phyloP scores from a whole-genome alignment of 208 protist genomes.

The Tritrichomonas musculus region DNA sequence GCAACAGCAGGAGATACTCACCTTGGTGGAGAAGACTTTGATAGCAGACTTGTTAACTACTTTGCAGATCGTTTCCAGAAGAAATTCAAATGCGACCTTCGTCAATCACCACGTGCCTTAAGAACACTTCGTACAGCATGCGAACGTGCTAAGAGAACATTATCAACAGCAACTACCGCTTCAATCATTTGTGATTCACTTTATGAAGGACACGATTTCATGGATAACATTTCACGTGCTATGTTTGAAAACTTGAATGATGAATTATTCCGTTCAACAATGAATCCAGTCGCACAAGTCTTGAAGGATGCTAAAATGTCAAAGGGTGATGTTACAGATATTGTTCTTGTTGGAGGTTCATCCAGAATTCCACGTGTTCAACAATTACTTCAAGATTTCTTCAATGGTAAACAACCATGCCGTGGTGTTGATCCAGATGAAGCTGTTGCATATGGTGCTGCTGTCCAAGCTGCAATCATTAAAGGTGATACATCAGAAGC shows the following conservation, averaged over 20 bases:
- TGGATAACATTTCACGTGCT: constrained; percentile 77
- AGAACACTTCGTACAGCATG: constrained; percentile 64
- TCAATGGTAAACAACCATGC: constrained; percentile 73
- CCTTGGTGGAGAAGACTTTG: constrained; percentile 88
- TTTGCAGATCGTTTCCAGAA: constrained; percentile 88
- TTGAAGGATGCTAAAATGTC: constrained; percentile 69
- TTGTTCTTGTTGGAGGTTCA: constrained; percentile 75
- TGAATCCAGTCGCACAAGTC: constrained; percentile 67
- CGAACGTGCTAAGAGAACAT: constrained; percentile 82
- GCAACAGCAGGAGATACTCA: constrained; percentile 91
- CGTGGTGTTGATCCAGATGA: constrained; percentile 68
- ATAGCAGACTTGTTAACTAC: constrained; percentile 86
- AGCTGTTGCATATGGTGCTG: constrained; percentile 70
- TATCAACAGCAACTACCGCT: constrained; percentile 55
- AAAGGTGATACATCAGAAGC: constrained; percentile 53
- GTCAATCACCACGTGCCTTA: constrained; percentile 58
- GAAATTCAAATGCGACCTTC: constrained; percentile 69
- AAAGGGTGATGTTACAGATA: constrained; percentile 70
- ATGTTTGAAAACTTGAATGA: constrained; percentile 88
- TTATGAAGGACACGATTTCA: constrained; percentile 88
- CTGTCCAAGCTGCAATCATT: constrained; percentile 89
- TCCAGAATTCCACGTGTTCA: constrained; percentile 91
- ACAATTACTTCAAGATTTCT: constrained; percentile 85
- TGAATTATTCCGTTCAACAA: constrained; percentile 66
- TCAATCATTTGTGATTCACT: constrained; percentile 88